A percentile compares a stretch with the other conserved stretches of the same genome.
Conservation (phyloP, 768 basidiomycete genomes). For the Termitomyces titanicus region DNA sequence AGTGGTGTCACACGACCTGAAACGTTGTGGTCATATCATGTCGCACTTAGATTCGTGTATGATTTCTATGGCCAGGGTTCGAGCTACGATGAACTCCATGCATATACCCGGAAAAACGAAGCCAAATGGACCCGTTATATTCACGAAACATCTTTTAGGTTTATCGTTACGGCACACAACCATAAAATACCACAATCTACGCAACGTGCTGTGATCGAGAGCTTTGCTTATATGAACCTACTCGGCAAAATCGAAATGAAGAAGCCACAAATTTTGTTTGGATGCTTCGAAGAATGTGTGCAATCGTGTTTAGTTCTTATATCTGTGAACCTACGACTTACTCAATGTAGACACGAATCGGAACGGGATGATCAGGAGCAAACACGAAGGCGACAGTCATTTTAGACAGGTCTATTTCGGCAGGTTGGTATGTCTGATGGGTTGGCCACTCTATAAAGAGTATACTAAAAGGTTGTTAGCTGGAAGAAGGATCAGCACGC, state of each 20-base stretch:
- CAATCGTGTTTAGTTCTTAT: not conserved
- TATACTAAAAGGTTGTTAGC: slow-evolving; percentile 14
- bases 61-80: slow-evolving; percentile 73
- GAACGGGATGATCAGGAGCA: slow-evolving; percentile 39
- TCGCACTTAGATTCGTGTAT: slow-evolving; percentile 57
- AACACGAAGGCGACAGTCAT: slow-evolving; percentile 60
- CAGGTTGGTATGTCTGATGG: slow-evolving; percentile 64
- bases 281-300: slow-evolving; percentile 87
- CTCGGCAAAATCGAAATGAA: slow-evolving; percentile 80
- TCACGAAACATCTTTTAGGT: slow-evolving; percentile 74
- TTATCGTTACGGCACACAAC: slow-evolving; percentile 70
- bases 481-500: slow-evolving; percentile 69
- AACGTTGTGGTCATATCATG: not conserved
- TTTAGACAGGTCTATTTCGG: slow-evolving; percentile 79
- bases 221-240: slow-evolving; percentile 84
- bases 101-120: slow-evolving; percentile 37
- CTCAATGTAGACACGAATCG: slow-evolving; percentile 42
- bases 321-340: not conserved
- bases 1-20: slow-evolving; percentile 3
- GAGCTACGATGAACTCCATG: slow-evolving; percentile 70
- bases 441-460: not conserved
- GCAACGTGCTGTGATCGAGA: slow-evolving; percentile 67
- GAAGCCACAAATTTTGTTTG: slow-evolving; percentile 66
- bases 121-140: slow-evolving; percentile 57
- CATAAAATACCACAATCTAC: slow-evolving; percentile 67